Conservation (phyloP, 345 rosid species). For the Excoecaria cochinchinensis region DNA sequence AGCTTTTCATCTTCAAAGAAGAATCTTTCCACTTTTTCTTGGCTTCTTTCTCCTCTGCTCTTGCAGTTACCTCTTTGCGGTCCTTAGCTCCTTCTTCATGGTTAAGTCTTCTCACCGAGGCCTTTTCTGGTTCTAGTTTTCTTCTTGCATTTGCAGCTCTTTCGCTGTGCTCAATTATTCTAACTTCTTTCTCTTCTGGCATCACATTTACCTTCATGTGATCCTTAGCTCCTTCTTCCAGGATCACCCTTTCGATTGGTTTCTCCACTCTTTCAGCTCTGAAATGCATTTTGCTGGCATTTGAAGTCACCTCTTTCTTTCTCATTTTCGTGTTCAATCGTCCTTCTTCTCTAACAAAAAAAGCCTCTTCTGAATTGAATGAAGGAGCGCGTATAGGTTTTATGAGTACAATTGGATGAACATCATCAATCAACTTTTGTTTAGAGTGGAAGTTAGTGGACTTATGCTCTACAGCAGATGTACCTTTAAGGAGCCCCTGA, state of each 20-base stretch:
- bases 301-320: slow-evolving; percentile 20
- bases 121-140: slow-evolving; percentile 28
- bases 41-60: slow-evolving; percentile 37
- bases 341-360: slow-evolving; percentile 24
- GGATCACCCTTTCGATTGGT: slow-evolving; percentile 29
- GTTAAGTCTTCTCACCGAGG: slow-evolving; percentile 25
- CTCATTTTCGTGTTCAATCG: slow-evolving; percentile 16
- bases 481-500: slow-evolving; percentile 42
- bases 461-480: slow-evolving; percentile 24
- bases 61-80: slow-evolving; percentile 21
- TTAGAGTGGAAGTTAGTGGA: slow-evolving; percentile 18
- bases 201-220: slow-evolving; percentile 23
- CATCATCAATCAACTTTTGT: slow-evolving; percentile 28
- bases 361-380: slow-evolving; percentile 28
- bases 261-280: slow-evolving; percentile 28
- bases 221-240: slow-evolving; percentile 38
- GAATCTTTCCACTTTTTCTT: slow-evolving; percentile 33
- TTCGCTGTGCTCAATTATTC: slow-evolving; percentile 33
- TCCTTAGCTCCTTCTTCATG: slow-evolving; percentile 36
- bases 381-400: slow-evolving; percentile 42
- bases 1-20: slow-evolving; percentile 31
- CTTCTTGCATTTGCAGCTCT: slow-evolving; percentile 15
- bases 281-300: slow-evolving; percentile 14
- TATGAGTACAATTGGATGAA: slow-evolving; percentile 60
- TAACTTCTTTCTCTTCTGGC: slow-evolving; percentile 40